These are phyloP conservation scores for Borovskyia barvae DNA, from an alignment of 208 protist genomes.

Conservation along the genomic window DNA sequence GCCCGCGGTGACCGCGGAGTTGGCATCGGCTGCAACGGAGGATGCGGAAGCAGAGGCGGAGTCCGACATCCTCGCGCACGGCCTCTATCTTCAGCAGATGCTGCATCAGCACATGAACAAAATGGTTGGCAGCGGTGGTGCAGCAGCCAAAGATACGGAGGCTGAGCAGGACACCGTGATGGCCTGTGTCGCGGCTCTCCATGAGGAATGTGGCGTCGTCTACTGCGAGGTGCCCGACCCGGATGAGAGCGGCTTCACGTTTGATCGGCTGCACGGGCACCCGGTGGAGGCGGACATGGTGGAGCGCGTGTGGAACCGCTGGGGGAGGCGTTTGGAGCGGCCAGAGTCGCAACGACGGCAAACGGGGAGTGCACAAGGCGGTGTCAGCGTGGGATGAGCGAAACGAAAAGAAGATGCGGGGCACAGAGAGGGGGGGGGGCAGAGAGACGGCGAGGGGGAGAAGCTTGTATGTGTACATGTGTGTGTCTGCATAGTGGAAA, in stretches of 20 bases:
- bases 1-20: neutral
- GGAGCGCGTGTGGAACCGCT: conserved; percentile 50
- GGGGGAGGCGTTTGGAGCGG: conserved; percentile 36
- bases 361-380: too few species aligned
- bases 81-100: conserved; percentile 33
- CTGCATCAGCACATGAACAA: conserved; percentile 14
- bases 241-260: conserved; percentile 64
- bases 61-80: conserved; percentile 21
- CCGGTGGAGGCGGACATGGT: conserved; percentile 34
- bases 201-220: conserved; percentile 44
- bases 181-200: conserved; percentile 14
- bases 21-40: neutral
- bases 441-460: too few species aligned
- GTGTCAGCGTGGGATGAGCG: too few species aligned
- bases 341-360: too few species aligned
- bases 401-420: too few species aligned
- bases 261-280: conserved; percentile 51
- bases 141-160: neutral
- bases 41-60: conserved; percentile 23
- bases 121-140: neutral
- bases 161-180: conserved; percentile 5
- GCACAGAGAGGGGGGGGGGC: too few species aligned
- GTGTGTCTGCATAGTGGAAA: too few species aligned
- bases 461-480: too few species aligned
- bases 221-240: conserved; percentile 56